phyloP scores from a whole-genome alignment of 1,284 basidiomycete genomes.

The Puccinia coronata region DNA sequence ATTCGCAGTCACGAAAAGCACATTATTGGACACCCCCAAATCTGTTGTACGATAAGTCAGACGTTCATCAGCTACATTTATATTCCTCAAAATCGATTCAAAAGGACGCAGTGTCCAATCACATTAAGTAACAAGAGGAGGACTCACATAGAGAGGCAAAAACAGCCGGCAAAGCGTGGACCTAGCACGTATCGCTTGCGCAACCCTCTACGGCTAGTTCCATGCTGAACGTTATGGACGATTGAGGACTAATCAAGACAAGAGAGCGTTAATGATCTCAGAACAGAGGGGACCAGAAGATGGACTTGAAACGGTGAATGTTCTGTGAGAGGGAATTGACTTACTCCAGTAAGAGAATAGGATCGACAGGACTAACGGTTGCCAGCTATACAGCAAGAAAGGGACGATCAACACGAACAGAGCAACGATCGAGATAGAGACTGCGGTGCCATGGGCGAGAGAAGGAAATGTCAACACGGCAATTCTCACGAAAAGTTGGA shows the following conservation, averaged over 20 bases:
- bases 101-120: too few relatives aligned
- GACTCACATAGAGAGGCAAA: slow-evolving; percentile 55
- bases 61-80: too few relatives aligned
- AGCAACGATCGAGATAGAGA: slow-evolving; percentile 22
- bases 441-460: not conserved
- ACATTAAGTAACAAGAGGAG: too few relatives aligned
- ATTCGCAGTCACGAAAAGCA: slow-evolving; percentile 55
- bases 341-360: slow-evolving; percentile 56
- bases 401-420: slow-evolving; percentile 36
- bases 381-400: slow-evolving; percentile 53
- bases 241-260: slow-evolving; percentile 59
- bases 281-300: too few relatives aligned
- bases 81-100: too few relatives aligned
- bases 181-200: slow-evolving; percentile 55
- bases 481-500: not conserved
- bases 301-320: too few relatives aligned
- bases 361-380: slow-evolving; percentile 51
- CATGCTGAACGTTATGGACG: slow-evolving; percentile 55
- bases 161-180: slow-evolving; percentile 55
- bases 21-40: slow-evolving; percentile 56
- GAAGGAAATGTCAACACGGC: slow-evolving; percentile 21
- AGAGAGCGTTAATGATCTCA: too few relatives aligned
- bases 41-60: slow-evolving; percentile 23
- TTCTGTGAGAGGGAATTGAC: slow-evolving; percentile 2
- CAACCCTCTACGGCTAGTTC: slow-evolving; percentile 54